Evolutionary conservation across 192 early-diverging fungal species (phyloP).

Genomic region (Kickxella alabastrina): DNA sequence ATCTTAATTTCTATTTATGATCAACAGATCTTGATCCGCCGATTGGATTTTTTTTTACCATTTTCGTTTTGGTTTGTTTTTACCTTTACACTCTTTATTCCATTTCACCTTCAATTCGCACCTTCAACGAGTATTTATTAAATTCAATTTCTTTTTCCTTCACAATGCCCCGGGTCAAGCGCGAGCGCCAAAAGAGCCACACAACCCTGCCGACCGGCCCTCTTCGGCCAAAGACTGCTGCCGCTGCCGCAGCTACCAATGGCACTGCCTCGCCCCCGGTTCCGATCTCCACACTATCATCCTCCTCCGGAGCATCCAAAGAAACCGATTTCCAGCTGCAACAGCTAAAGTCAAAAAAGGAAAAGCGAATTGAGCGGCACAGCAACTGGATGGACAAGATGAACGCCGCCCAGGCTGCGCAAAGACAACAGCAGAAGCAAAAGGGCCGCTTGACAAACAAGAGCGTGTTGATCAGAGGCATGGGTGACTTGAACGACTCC

Average conservation of each 20-base stretch:
- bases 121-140: no score
- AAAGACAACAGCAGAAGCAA: slow-evolving; percentile 48
- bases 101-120: no score
- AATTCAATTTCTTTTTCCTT: no score
- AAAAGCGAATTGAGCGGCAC: slow-evolving; percentile 56
- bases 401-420: slow-evolving; percentile 48
- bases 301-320: not conserved
- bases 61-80: no score
- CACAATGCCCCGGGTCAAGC: slow-evolving; percentile 23
- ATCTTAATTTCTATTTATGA: no score
- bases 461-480: slow-evolving; percentile 53
- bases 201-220: slow-evolving; percentile 3
- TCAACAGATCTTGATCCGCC: no score
- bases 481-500: slow-evolving; percentile 48
- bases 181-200: slow-evolving; percentile 28
- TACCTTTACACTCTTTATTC: no score
- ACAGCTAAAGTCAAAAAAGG: slow-evolving; percentile 41
- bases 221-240: no score
- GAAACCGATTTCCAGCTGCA: not conserved
- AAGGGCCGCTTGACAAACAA: slow-evolving; percentile 43
- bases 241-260: not conserved
- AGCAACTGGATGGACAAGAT: slow-evolving; percentile 65
- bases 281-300: slow-evolving; percentile 1
- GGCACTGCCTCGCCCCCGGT: slow-evolving; percentile 22
- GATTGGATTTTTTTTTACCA: no score